A percentile compares a stretch with the other conserved stretches of the same genome.
These are phyloP conservation scores for Stephania cephalantha DNA, from an alignment of 164 flowering plant species.

Conservation along the genomic window DNA sequence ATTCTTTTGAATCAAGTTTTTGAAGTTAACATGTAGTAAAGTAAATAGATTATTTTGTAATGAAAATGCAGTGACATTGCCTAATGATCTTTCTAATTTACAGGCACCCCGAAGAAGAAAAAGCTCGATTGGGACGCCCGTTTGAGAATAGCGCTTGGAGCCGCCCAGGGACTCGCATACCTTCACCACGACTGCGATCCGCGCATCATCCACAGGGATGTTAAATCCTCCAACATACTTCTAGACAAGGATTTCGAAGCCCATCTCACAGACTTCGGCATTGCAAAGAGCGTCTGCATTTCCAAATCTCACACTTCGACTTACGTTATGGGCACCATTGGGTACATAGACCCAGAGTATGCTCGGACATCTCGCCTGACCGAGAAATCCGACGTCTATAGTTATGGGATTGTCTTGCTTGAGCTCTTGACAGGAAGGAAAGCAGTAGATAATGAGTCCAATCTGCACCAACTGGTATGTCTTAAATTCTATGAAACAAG, in stretches of 20 bases:
- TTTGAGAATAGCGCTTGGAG: conserved; percentile 72
- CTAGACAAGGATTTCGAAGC: conserved; percentile 86
- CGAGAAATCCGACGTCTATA: conserved; percentile 96
- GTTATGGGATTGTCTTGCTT: conserved; percentile 86
- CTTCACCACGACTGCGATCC: conserved; percentile 98
- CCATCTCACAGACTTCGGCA: conserved; percentile 95
- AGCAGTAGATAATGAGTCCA: conserved; percentile 90
- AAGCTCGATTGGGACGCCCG: conserved; percentile 90
- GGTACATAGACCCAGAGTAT: conserved; percentile 97
- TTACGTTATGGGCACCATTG: conserved; percentile 92
- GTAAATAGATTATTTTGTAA: too few species aligned
- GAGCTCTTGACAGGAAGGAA: conserved; percentile 91
- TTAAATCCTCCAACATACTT: conserved; percentile 89
- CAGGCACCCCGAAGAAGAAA: conserved; percentile 71
- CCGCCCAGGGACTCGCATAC: conserved; percentile 90
- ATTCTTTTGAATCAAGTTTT: too few species aligned
- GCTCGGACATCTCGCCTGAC: conserved; percentile 95
- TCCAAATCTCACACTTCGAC: conserved; percentile 84
- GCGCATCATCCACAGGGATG: conserved; percentile 89
- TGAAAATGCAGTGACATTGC: too few species aligned
- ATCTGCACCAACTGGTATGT: conserved; percentile 86
- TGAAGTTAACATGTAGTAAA: too few species aligned
- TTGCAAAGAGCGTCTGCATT: conserved; percentile 73
- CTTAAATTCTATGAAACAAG: neutral
- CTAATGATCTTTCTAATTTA: too few species aligned